These are phyloP conservation scores for Fonsecaea nubica DNA, from an alignment of 2,329 filamentous ascomycete species.

Conservation along the genomic window DNA sequence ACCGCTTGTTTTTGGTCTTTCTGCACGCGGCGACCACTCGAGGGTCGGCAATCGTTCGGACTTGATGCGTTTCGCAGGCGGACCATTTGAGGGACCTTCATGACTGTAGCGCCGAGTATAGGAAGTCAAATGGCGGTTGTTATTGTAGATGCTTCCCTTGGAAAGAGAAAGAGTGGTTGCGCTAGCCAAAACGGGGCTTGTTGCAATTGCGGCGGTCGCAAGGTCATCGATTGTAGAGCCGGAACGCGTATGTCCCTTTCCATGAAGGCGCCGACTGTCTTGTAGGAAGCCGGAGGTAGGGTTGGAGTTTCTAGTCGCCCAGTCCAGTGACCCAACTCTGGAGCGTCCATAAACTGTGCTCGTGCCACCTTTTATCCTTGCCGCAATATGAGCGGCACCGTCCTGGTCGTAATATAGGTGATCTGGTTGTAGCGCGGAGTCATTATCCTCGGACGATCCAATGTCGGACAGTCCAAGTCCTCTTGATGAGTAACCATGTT, in stretches of 20 bases:
- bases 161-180: constrained; percentile 43
- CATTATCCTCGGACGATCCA: constrained; percentile 16
- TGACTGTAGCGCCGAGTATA: constrained; percentile 42
- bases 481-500: constrained; percentile 23
- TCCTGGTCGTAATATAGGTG: constrained; percentile 37
- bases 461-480: constrained; percentile 36
- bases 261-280: constrained; percentile 13
- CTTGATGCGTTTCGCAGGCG: constrained; percentile 65
- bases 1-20: constrained; percentile 44
- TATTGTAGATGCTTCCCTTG: constrained; percentile 38
- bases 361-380: constrained; percentile 27
- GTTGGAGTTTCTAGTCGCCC: neutral
- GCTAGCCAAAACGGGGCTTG: constrained; percentile 53
- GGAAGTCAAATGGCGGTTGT: constrained; percentile 42
- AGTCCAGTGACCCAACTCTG: constrained; percentile 3
- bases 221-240: constrained; percentile 57
- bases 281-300: constrained; percentile 13
- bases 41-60: constrained; percentile 62
- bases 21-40: constrained; percentile 43
- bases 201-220: constrained; percentile 59
- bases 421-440: constrained; percentile 31
- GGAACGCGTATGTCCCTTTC: constrained; percentile 50
- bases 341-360: constrained; percentile 9
- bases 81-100: constrained; percentile 49
- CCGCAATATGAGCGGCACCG: constrained; percentile 38